phyloP scores from a whole-genome alignment of 2,329 filamentous ascomycete species.

The Diplodia mutila region DNA sequence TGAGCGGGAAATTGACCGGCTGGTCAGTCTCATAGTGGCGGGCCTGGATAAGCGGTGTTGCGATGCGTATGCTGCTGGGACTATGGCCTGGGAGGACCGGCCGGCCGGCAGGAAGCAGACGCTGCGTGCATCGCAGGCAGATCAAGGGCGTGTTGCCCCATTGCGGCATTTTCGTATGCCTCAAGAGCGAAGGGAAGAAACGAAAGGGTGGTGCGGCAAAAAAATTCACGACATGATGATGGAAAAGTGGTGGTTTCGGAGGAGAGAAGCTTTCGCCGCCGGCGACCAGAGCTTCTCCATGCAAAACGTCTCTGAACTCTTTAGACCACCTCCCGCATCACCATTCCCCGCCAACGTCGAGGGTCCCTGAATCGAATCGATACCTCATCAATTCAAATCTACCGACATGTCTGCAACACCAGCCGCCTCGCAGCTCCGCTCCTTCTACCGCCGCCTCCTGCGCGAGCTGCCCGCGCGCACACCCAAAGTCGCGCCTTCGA shows the following conservation, averaged over 20 bases:
- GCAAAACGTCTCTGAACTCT: conserved; percentile 27
- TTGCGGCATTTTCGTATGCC: conserved; percentile 28
- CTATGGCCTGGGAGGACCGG: neutral
- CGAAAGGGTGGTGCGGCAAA: neutral
- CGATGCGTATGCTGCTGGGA: conserved; percentile 2
- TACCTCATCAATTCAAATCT: neutral
- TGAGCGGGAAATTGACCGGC: neutral
- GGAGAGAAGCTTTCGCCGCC: conserved; percentile 26
- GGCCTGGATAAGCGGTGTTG: neutral
- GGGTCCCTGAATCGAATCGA: neutral
- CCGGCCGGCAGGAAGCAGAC: neutral
- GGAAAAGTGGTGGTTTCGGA: conserved; percentile 25
- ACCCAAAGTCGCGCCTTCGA: conserved; percentile 37
- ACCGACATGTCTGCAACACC: conserved; percentile 42
- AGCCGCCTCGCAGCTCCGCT: conserved; percentile 59
- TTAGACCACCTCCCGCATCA: conserved; percentile 33
- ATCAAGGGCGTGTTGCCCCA: conserved; percentile 29
- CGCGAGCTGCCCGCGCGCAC: conserved; percentile 79
- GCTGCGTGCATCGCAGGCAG: conserved; percentile 31
- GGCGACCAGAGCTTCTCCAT: conserved; percentile 16
- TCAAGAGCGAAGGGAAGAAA: neutral
- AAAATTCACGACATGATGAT: conserved; percentile 4
- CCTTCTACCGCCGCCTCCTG: conserved; percentile 84
- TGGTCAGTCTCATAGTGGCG: neutral
- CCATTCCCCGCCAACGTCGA: conserved; percentile 8